Evolutionary conservation across 108 stramenopile species (phyloP).

Genomic region (Schizochytrium sp.): DNA sequence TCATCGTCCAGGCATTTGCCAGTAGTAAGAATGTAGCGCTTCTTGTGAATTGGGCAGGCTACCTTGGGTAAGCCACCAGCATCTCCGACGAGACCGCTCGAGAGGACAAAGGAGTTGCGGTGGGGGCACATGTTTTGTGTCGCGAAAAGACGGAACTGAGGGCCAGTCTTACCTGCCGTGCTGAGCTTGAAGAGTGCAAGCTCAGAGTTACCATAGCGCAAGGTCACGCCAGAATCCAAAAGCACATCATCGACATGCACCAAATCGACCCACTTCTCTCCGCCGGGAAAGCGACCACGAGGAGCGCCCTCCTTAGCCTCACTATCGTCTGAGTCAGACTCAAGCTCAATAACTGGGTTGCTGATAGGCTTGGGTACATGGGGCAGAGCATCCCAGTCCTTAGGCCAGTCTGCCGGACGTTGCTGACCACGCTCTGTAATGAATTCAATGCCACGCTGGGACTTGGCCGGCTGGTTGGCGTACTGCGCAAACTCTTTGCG

Average conservation of each 20-base stretch:
- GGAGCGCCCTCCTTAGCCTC: constrained; percentile 76
- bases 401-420: constrained; percentile 89
- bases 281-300: constrained; percentile 81
- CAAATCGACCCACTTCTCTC: constrained; percentile 85
- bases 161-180: constrained; percentile 69
- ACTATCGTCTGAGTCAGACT: constrained; percentile 18
- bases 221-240: constrained; percentile 84
- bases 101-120: constrained; percentile 91
- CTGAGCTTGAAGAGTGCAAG: constrained; percentile 88
- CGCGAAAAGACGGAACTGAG: constrained; percentile 78
- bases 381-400: constrained; percentile 85
- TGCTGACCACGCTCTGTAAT: constrained; percentile 85
- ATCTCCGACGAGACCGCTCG: constrained; percentile 89
- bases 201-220: constrained; percentile 88
- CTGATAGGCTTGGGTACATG: constrained; percentile 59
- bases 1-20: constrained; percentile 82
- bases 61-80: constrained; percentile 83
- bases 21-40: constrained; percentile 83
- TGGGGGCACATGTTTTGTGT: constrained; percentile 94
- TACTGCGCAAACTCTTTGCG: constrained; percentile 87
- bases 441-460: constrained; percentile 88
- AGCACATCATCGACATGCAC: constrained; percentile 82
- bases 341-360: constrained; percentile 2
- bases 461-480: constrained; percentile 82
- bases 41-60: constrained; percentile 94